Conservation (phyloP, 352 stramenopile genomes). For the Phytophthora nicotianae region DNA sequence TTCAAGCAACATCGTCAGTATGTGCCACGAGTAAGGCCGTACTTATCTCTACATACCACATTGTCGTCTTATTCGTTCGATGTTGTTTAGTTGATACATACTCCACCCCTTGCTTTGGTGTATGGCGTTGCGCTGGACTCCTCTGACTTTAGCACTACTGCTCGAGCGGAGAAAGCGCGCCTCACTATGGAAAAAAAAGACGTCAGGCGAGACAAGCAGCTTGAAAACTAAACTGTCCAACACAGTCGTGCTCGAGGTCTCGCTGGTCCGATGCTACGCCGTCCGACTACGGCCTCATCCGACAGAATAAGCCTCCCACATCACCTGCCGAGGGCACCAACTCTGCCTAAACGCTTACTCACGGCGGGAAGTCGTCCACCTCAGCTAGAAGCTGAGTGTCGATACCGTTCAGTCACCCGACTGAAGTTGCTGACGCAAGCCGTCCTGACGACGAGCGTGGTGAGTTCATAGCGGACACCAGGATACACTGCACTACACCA, state of each 20-base stretch:
- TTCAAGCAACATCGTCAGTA: too few species aligned
- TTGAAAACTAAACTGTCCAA: too few species aligned
- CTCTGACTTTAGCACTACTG: constrained; percentile 6
- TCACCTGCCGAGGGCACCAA: not conserved
- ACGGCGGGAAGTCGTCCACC: not conserved
- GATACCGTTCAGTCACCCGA: constrained; percentile 25
- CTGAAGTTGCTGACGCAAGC: constrained; percentile 31
- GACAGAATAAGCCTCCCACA: constrained; percentile 5
- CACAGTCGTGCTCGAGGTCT: constrained; percentile 9
- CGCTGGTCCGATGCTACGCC: constrained; percentile 17
- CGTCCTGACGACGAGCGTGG: constrained; percentile 11
- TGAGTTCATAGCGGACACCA: too few species aligned
- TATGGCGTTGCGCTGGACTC: not conserved
- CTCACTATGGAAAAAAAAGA: not conserved
- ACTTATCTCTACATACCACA: too few species aligned
- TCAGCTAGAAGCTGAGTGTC: constrained; percentile 26
- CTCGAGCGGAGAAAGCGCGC: constrained; percentile 3
- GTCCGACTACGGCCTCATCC: not conserved
- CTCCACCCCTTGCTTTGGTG: too few species aligned
- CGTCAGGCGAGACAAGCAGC: not conserved
- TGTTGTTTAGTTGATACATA: too few species aligned
- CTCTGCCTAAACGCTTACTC: constrained; percentile 2
- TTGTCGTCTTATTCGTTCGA: too few species aligned
- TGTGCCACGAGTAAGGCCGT: too few species aligned
- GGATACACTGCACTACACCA: too few species aligned